A percentile compares a stretch with the other conserved stretches of the same genome.
Conservation (phyloP, 139 green algal genomes). For the Auxenochlorella pyrenoidosa region DNA sequence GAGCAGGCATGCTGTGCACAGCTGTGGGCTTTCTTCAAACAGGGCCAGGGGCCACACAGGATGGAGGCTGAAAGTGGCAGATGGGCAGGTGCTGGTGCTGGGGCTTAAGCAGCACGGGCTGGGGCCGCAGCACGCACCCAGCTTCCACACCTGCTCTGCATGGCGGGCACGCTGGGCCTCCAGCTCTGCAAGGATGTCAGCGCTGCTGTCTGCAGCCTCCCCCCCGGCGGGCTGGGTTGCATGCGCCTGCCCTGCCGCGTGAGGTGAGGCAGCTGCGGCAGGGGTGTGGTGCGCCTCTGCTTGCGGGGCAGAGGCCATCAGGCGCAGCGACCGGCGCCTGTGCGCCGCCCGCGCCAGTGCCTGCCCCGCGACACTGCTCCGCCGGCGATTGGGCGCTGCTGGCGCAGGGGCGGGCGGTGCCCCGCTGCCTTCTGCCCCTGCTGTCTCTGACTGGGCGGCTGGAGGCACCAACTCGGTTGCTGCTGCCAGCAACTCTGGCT, state of each 20-base stretch:
- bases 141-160: conserved; percentile 16
- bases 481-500: not conserved
- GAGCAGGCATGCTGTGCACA: not conserved
- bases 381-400: not conserved
- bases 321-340: not conserved
- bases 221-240: not conserved
- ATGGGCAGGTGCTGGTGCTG: no score
- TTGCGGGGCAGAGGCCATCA: not conserved
- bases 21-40: no score
- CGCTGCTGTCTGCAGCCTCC: not conserved
- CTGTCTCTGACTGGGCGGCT: not conserved
- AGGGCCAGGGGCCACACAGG: no score
- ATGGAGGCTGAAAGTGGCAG: no score
- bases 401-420: not conserved
- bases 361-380: not conserved
- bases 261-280: not conserved
- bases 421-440: not conserved
- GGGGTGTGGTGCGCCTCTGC: not conserved
- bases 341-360: not conserved
- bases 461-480: no score
- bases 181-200: conserved; percentile 39
- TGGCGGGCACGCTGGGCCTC: conserved; percentile 32
- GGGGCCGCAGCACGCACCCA: no score
- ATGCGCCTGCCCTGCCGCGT: not conserved
- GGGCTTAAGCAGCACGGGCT: no score